phyloP scores from a whole-genome alignment of 306 rosid species.

The Ormosia emarginata region DNA sequence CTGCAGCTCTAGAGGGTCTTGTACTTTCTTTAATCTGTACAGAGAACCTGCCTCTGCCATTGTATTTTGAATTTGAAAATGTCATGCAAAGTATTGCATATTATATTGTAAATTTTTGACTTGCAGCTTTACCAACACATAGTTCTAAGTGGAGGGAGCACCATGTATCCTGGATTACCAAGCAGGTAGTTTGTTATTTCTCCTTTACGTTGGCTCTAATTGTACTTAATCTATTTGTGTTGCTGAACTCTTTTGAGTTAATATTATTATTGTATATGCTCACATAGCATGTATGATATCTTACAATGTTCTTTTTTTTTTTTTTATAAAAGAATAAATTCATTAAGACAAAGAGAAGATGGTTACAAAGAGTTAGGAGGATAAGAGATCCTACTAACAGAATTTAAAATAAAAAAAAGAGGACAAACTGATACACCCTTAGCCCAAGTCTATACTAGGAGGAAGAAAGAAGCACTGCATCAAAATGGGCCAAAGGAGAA shows the following conservation, averaged over 20 bases:
- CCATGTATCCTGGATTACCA: slow-evolving; percentile 99
- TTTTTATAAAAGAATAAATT: too few species aligned
- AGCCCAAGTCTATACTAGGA: too few species aligned
- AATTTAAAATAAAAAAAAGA: too few species aligned
- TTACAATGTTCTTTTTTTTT: neutral
- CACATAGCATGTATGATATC: neutral
- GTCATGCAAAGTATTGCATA: slow-evolving; percentile 12
- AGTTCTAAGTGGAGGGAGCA: slow-evolving; percentile 99
- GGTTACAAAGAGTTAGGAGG: neutral
- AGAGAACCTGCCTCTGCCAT: neutral
- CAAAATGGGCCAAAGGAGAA: too few species aligned
- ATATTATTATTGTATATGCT: neutral
- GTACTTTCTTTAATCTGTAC: neutral
- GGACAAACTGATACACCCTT: too few species aligned
- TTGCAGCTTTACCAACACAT: slow-evolving; percentile 98
- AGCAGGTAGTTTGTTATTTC: slow-evolving; percentile 71
- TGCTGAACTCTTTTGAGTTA: neutral
- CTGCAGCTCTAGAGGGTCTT: slow-evolving; percentile 3
- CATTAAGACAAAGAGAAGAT: neutral
- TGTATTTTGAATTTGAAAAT: slow-evolving; percentile 24
- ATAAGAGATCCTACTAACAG: neutral
- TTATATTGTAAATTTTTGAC: slow-evolving; percentile 20
- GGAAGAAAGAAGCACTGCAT: too few species aligned
- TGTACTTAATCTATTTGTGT: slow-evolving; percentile 8
- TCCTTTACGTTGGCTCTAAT: slow-evolving; percentile 26